These are phyloP conservation scores for Phyllosticta capitalensis DNA, from an alignment of 2,329 filamentous ascomycete species.

Conservation along the genomic window DNA sequence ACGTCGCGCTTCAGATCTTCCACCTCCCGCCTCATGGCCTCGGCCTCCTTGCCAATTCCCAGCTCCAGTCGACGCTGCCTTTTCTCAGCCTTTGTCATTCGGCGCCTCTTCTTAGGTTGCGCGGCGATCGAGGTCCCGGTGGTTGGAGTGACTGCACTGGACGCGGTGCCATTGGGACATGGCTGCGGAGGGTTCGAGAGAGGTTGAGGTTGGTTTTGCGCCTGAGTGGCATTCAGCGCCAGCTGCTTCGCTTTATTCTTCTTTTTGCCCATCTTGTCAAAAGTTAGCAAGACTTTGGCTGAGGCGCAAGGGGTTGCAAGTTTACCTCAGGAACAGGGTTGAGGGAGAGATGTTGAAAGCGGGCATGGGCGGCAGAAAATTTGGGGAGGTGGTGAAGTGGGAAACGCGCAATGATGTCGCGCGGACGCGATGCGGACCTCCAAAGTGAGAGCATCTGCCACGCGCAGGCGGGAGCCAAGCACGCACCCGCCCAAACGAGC, in stretches of 20 bases:
- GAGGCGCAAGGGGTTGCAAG: background rate
- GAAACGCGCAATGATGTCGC: background rate
- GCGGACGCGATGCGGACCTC: background rate
- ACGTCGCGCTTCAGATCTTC: background rate
- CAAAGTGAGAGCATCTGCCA: background rate
- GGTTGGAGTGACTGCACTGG: background rate
- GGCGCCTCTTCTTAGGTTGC: background rate
- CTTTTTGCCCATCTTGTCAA: conserved; percentile 7
- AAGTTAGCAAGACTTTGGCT: background rate
- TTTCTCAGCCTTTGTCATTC: background rate
- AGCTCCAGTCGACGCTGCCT: no score
- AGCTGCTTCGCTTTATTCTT: conserved; percentile 7
- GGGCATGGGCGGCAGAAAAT: background rate
- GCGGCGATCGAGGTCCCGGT: background rate
- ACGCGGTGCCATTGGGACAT: background rate
- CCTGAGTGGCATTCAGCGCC: background rate
- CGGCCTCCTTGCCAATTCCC: background rate
- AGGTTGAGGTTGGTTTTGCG: background rate
- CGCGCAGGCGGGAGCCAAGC: background rate
- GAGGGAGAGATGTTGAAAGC: background rate
- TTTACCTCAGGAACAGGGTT: background rate
- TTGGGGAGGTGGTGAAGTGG: background rate
- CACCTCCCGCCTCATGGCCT: background rate
- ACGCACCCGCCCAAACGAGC: background rate
- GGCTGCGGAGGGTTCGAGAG: background rate